phyloP scores from a whole-genome alignment of 2,329 filamentous ascomycete species.

The Colletotrichum brevisporum region DNA sequence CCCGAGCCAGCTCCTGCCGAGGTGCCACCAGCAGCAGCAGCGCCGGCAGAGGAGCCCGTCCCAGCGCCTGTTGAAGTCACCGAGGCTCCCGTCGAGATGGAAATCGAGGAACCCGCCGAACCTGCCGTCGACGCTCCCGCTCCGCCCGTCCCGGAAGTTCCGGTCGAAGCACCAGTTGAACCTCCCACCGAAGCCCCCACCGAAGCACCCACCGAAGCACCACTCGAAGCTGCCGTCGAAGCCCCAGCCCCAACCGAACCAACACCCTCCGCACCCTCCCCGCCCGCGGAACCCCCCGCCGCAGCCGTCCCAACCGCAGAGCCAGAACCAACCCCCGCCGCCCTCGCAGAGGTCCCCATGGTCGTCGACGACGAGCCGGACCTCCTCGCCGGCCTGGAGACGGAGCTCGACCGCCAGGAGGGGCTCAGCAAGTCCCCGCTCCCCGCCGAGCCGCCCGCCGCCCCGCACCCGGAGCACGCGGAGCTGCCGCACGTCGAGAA shows the following conservation, averaged over 20 bases:
- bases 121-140: background rate
- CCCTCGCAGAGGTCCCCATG: constrained; percentile 1
- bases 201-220: background rate
- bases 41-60: background rate
- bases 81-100: background rate
- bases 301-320: constrained; percentile 16
- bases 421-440: constrained; percentile 30
- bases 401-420: constrained; percentile 38
- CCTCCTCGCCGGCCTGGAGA: constrained; percentile 40
- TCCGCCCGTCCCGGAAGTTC: background rate
- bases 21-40: background rate
- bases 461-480: constrained; percentile 30
- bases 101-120: background rate
- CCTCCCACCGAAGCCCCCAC: background rate
- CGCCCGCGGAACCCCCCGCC: background rate
- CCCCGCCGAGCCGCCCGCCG: constrained; percentile 28
- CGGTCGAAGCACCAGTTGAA: background rate
- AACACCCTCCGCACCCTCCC: background rate
- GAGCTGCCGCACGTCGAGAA: constrained; percentile 28
- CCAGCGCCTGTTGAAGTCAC: background rate
- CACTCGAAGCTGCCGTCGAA: background rate
- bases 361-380: constrained; percentile 37
- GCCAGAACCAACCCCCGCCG: constrained; percentile 8
- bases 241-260: background rate
- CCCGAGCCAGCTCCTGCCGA: background rate